Percentiles rank a stretch among this genome's conserved stretches.
These are phyloP conservation scores for Heliocybe sulcata DNA, from an alignment of 1,284 basidiomycete genomes.

Conservation along the genomic window DNA sequence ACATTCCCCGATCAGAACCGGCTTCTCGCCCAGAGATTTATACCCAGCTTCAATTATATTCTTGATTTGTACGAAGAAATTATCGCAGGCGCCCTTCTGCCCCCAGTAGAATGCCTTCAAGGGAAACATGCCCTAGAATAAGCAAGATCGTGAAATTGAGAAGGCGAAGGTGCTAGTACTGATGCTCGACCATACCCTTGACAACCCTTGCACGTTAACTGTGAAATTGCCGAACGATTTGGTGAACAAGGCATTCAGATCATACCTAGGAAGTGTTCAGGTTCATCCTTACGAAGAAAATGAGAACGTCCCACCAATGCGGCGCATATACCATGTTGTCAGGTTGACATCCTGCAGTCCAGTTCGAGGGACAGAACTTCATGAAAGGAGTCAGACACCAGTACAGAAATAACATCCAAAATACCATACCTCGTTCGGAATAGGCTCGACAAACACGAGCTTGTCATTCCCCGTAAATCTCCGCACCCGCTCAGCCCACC, in stretches of 20 bases:
- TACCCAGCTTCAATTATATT: slow-evolving; percentile 70
- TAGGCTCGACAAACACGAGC: slow-evolving; percentile 73
- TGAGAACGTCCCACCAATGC: slow-evolving; percentile 62
- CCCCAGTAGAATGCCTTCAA: slow-evolving; percentile 84
- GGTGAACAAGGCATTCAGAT: slow-evolving; percentile 77
- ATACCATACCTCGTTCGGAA: slow-evolving; percentile 82
- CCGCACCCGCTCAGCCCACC: slow-evolving; percentile 70
- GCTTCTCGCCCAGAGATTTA: slow-evolving; percentile 65
- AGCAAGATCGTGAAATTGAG: no score
- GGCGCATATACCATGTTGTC: slow-evolving; percentile 83
- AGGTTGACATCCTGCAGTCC: slow-evolving; percentile 58
- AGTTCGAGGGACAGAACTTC: slow-evolving; percentile 75
- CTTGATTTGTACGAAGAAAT: slow-evolving; percentile 77
- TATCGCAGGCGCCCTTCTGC: slow-evolving; percentile 68
- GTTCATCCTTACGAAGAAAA: background rate
- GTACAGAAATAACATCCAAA: background rate
- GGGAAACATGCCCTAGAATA: slow-evolving; percentile 73
- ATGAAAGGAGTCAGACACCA: background rate
- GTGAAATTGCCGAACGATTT: slow-evolving; percentile 80
- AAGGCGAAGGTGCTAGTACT: no score
- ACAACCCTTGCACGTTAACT: slow-evolving; percentile 86
- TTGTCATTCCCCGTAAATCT: slow-evolving; percentile 44
- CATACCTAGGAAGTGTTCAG: slow-evolving; percentile 60
- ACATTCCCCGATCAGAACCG: slow-evolving; percentile 84
- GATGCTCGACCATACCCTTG: slow-evolving; percentile 47